Evolutionary conservation across 345 rosid genomes (phyloP).

Genomic region (Lumnitzera racemosa): DNA sequence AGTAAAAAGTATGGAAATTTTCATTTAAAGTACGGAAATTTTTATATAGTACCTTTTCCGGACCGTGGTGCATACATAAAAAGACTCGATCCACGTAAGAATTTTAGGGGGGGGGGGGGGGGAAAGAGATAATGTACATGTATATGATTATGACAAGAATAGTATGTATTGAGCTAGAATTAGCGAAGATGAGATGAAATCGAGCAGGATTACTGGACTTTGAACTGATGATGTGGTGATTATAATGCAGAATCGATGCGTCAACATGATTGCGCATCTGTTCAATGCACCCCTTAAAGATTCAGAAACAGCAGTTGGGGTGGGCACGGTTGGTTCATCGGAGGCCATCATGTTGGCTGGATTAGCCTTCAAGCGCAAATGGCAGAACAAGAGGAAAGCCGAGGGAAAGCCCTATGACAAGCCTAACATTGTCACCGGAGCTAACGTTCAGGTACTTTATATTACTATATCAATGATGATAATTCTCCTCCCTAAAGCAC

Average conservation of each 20-base stretch:
- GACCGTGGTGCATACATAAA: no score
- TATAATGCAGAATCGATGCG: slow-evolving; percentile 36
- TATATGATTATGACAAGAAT: no score
- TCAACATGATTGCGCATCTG: slow-evolving; percentile 49
- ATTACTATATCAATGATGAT: no score
- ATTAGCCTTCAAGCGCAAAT: slow-evolving; percentile 42
- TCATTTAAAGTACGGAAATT: no score
- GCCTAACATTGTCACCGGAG: slow-evolving; percentile 53
- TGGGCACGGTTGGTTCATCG: slow-evolving; percentile 47
- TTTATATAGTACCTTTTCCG: no score
- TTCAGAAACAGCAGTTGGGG: slow-evolving; percentile 36
- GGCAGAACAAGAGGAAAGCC: slow-evolving; percentile 44
- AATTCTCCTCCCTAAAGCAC: no score
- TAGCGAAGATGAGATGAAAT: no score
- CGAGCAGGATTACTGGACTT: neutral
- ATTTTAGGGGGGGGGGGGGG: no score
- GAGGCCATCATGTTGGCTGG: slow-evolving; percentile 55
- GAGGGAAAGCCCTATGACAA: slow-evolving; percentile 34
- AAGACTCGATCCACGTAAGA: no score
- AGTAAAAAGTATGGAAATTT: no score
- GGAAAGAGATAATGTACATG: no score
- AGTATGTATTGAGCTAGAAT: no score
- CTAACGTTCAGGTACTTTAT: slow-evolving; percentile 40
- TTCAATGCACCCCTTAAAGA: slow-evolving; percentile 47
- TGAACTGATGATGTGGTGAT: neutral